Evolutionary conservation across 345 rosid species (phyloP), one percentile per base, ranked within the genome.

Genomic region (Dipteronia dyeriana): DNA sequence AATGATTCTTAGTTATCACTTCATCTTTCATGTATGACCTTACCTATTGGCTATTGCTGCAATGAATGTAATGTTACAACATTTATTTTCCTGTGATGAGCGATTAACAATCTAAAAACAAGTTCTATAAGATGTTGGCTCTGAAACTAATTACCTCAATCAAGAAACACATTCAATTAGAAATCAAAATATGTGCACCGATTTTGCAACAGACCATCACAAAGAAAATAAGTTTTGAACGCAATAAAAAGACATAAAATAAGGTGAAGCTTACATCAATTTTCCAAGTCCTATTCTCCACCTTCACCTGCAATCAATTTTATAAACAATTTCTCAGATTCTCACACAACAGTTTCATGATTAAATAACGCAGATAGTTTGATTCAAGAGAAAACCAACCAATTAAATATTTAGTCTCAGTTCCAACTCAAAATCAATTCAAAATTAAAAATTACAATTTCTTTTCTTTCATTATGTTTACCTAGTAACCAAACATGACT

Each of bases 231-330:
- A 49, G 9, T 12, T 63, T 14, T 10, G 67, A 23, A 47, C 10
- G 5, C 6, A 10, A 51, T 34, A 34, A 20, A 2, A 53, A 25
- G 17, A 53, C 1, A 65, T n/a, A 77, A 49, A 7, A 77, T 9
- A 64, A 41, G 57, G 56, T 41, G 69, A 43, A 73, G 78, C 98
- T 89, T 79, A 94, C 98, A 84, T 96, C 90, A 63, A 96, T 79
- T 83, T 94, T 96, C 99, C 99, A 92, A 9, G 87, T 74, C 86
- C 85, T 88, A 73, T 89, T 96, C 84, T 96, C 98, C 87, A 96
- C 95, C 88, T 94, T 94, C 87, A 92, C 97, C 99, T 96, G 95
- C 89, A 87, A 70, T 9, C 70, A 86, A 80, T 71, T 63, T 23
- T 59, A 25, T 59, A 57, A 83, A 65, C 0, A 6, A 76, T 47